Percentiles rank a stretch among this genome's conserved stretches.
These are phyloP conservation scores for Aspergillus kassunensis DNA, from an alignment of 495 filamentous ascomycete species.

Conservation along the genomic window DNA sequence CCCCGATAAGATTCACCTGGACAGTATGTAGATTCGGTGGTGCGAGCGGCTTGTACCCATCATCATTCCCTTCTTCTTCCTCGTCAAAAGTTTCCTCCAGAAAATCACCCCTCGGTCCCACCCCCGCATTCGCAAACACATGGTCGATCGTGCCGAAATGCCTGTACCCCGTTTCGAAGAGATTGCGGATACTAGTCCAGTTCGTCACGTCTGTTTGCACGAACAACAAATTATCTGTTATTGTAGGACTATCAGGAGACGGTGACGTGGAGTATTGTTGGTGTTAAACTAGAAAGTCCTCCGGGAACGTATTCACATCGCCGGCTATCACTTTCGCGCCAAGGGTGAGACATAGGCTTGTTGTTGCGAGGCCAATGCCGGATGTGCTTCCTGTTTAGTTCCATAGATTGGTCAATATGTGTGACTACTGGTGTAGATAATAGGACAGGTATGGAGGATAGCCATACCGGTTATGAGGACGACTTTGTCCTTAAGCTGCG, in stretches of 20 bases:
- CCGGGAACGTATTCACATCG: slow-evolving; percentile 31
- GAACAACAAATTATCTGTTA: too few species aligned
- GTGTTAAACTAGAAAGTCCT: not conserved
- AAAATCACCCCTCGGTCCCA: slow-evolving; percentile 35
- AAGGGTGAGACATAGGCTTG: slow-evolving; percentile 38
- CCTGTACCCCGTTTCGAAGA: slow-evolving; percentile 38
- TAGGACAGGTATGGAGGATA: not conserved
- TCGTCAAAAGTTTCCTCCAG: slow-evolving; percentile 36
- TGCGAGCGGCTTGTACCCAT: slow-evolving; percentile 30
- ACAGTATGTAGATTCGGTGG: slow-evolving; percentile 37
- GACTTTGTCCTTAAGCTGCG: slow-evolving; percentile 38
- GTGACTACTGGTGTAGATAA: not conserved
- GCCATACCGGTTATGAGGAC: slow-evolving; percentile 46
- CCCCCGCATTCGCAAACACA: slow-evolving; percentile 49
- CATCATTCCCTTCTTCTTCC: not conserved
- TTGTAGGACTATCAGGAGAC: too few species aligned
- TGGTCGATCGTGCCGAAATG: slow-evolving; percentile 44
- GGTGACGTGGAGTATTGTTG: slow-evolving; percentile 15
- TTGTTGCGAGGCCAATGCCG: slow-evolving; percentile 48
- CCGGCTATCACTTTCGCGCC: slow-evolving; percentile 44
- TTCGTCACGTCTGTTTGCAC: slow-evolving; percentile 35
- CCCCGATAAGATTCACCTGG: slow-evolving; percentile 42
- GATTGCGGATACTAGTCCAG: slow-evolving; percentile 35
- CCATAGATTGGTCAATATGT: not conserved
- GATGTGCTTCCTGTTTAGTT: slow-evolving; percentile 42